phyloP scores from a whole-genome alignment of 352 stramenopile species.

The Phytophthora kernoviae region DNA sequence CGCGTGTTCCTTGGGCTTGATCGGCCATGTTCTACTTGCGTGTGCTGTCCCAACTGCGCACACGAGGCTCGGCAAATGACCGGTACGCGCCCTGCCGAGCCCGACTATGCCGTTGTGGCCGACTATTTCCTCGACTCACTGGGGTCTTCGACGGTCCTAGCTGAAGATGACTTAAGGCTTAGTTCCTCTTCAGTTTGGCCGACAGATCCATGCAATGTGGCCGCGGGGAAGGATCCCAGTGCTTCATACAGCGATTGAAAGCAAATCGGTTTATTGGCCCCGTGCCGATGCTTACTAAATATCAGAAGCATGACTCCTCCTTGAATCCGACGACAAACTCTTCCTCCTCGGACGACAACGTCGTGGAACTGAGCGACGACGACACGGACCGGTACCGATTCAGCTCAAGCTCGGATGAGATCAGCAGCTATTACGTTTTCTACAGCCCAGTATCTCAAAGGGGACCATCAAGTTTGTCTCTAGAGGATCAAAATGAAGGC shows the following conservation, averaged over 20 bases:
- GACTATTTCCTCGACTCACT: constrained; percentile 25
- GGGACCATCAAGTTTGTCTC: neutral
- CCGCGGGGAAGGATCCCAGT: constrained; percentile 1
- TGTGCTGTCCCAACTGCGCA: constrained; percentile 37
- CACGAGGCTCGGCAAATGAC: constrained; percentile 36
- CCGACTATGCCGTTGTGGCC: constrained; percentile 26
- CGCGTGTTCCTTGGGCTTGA: constrained; percentile 35
- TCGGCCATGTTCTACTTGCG: constrained; percentile 14
- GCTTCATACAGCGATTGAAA: constrained; percentile 13
- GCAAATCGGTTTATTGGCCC: constrained; percentile 9
- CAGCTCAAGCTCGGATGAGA: constrained; percentile 16
- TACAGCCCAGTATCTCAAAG: constrained; percentile 9
- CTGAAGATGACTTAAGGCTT: constrained; percentile 1
- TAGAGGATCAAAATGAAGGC: too few relatives aligned
- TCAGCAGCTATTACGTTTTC: constrained; percentile 18
- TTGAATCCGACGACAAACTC: constrained; percentile 20
- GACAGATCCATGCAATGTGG: neutral
- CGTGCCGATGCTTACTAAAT: constrained; percentile 7
- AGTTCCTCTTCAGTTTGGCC: constrained; percentile 1
- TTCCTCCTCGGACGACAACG: constrained; percentile 17
- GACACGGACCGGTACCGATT: constrained; percentile 11
- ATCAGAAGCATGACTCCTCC: constrained; percentile 12
- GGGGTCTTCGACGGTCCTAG: neutral
- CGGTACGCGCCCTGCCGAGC: constrained; percentile 14
- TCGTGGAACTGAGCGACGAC: constrained; percentile 21